Evolutionary conservation across 495 filamentous ascomycete genomes (phyloP).

Genomic region (Cercophora scortea): DNA sequence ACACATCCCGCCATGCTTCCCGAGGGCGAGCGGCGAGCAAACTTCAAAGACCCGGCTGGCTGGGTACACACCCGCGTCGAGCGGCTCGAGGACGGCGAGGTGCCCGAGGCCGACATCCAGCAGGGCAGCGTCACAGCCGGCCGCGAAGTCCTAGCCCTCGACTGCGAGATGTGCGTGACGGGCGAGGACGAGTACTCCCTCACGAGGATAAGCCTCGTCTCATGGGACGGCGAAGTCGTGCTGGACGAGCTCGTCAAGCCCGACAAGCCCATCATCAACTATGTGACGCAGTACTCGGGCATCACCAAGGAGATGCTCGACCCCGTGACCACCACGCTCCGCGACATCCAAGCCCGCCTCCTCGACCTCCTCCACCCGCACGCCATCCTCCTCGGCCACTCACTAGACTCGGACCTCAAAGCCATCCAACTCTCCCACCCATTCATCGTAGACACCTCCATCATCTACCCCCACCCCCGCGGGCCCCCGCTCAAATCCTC

Average conservation of each 20-base stretch:
- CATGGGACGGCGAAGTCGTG: slow-evolving; percentile 76
- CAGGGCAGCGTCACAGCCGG: slow-evolving; percentile 77
- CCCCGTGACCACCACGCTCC: slow-evolving; percentile 71
- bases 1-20: slow-evolving; percentile 63
- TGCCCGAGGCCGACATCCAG: slow-evolving; percentile 63
- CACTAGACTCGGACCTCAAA: slow-evolving; percentile 79
- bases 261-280: slow-evolving; percentile 73
- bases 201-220: slow-evolving; percentile 76
- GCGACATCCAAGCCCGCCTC: slow-evolving; percentile 74
- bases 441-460: slow-evolving; percentile 81
- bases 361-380: slow-evolving; percentile 62
- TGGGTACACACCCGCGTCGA: slow-evolving; percentile 78
- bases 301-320: slow-evolving; percentile 80
- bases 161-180: slow-evolving; percentile 95
- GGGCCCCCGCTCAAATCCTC: slow-evolving; percentile 53
- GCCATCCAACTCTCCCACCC: slow-evolving; percentile 83
- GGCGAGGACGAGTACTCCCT: slow-evolving; percentile 67
- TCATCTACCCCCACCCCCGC: slow-evolving; percentile 63
- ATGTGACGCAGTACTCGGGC: slow-evolving; percentile 82
- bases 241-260: slow-evolving; percentile 92
- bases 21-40: slow-evolving; percentile 36
- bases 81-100: slow-evolving; percentile 54
- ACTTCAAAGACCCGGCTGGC: slow-evolving; percentile 49
- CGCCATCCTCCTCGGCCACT: slow-evolving; percentile 84
- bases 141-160: slow-evolving; percentile 71